Evolutionary conservation across 352 stramenopile genomes (phyloP), one percentile per base, ranked within the genome.

Genomic region (Phytophthora europaea): DNA sequence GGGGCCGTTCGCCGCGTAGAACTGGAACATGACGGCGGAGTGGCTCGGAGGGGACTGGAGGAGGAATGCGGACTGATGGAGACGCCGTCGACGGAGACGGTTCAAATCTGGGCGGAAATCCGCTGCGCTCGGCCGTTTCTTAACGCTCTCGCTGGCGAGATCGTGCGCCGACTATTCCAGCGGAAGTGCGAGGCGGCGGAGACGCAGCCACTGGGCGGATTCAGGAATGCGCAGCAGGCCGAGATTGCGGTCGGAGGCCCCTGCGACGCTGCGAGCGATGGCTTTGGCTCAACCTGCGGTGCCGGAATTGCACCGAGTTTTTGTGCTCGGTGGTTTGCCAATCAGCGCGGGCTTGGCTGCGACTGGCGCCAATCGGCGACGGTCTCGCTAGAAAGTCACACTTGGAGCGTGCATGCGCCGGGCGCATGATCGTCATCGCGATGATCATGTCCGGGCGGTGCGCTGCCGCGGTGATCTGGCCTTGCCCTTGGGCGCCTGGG

Each of bases 21-120:
- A 81, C 55, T 78, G 65, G 58, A 73, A 81, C 74, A 81, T 81
- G 38, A 4, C 28, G 53, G 3, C 12, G 9, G 5, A 3, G 9
- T 12, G 20, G 26, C 15, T 9, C 23, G 36, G 52, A 36, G 26
- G 13, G 28, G 57, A 38, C 22, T 10, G 38, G 38, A n/a, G 28
- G 33, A 22, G 52, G 50, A 61, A 43, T 28, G 13, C 47, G 47
- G 20, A 53, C 47, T 53, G 47, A 53, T 53, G n/a, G 45, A 23
- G 47, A 50, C n/a, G 47, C n/a, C 45, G 40, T 0, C 18, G 43
- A 12, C 31, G 13, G 57, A 54, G 40, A 70, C 52, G 31, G 38
- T 65, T 70, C 31, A 50, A 74, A 69, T 70, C 50, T 58, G 67
- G 40, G 40, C 51, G 52, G 51, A 73, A 64, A 45, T 45, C 20